phyloP scores from a whole-genome alignment of 805 yeast species.

The Starmerella powellii region DNA sequence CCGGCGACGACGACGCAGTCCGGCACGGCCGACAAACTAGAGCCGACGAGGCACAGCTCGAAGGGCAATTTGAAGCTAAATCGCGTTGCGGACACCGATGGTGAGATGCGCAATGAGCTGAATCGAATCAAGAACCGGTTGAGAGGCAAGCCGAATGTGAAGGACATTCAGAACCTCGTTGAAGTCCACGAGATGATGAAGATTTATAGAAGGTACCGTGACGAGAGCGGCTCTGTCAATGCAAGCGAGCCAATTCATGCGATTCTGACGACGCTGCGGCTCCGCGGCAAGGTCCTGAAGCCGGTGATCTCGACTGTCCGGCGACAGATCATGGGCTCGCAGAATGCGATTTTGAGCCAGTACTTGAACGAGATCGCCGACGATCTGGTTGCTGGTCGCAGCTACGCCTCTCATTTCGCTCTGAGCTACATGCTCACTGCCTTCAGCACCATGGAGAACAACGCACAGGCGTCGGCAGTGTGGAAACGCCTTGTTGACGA shows the following conservation, averaged over 20 bases:
- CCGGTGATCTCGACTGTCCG: constrained; percentile 20
- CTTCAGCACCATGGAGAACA: constrained; percentile 16
- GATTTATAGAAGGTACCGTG: constrained; percentile 20
- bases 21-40: background rate
- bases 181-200: constrained; percentile 21
- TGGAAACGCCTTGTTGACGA: constrained; percentile 20
- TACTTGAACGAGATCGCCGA: constrained; percentile 20
- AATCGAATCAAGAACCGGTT: constrained; percentile 3
- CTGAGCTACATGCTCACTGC: constrained; percentile 23
- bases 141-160: constrained; percentile 2
- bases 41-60: background rate
- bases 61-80: background rate
- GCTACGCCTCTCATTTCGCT: constrained; percentile 21
- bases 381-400: constrained; percentile 18
- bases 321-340: constrained; percentile 14
- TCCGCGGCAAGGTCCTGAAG: constrained; percentile 18
- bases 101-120: constrained; percentile 9
- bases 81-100: background rate
- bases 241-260: constrained; percentile 22
- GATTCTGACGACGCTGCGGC: constrained; percentile 19
- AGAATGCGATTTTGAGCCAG: constrained; percentile 17
- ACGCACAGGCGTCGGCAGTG: constrained; percentile 17
- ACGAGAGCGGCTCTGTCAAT: constrained; percentile 6
- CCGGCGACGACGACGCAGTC: constrained; percentile 4
- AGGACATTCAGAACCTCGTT: constrained; percentile 19